Evolutionary conservation across 2,329 filamentous ascomycete genomes (phyloP).

Genomic region (Fusarium cicatricum): DNA sequence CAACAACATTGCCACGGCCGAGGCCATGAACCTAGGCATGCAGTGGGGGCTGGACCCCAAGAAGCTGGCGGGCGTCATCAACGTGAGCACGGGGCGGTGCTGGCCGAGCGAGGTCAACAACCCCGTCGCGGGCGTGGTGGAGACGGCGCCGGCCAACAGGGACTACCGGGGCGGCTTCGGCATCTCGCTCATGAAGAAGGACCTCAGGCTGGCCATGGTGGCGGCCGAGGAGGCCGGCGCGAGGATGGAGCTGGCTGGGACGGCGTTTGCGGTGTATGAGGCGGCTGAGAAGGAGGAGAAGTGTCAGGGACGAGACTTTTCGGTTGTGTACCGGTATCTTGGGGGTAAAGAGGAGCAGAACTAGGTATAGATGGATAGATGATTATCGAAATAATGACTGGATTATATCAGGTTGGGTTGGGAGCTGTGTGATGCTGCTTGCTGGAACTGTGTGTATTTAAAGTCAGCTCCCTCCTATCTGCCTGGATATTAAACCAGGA

Average conservation of each 20-base stretch:
- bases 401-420: too few relatives aligned
- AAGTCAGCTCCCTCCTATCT: too few relatives aligned
- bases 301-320: constrained; percentile 79
- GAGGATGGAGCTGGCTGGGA: constrained; percentile 68
- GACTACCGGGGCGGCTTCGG: constrained; percentile 84
- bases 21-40: constrained; percentile 73
- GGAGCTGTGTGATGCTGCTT: too few relatives aligned
- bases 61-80: constrained; percentile 85
- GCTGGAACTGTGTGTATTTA: too few relatives aligned
- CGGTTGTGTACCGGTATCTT: constrained; percentile 79
- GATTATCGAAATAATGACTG: background rate
- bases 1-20: constrained; percentile 80
- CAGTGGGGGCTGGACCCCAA: constrained; percentile 66
- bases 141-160: constrained; percentile 75
- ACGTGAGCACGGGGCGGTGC: constrained; percentile 91
- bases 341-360: constrained; percentile 57
- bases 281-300: constrained; percentile 66
- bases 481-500: too few relatives aligned
- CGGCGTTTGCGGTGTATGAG: constrained; percentile 73
- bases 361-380: background rate
- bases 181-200: constrained; percentile 82
- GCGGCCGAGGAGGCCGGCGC: constrained; percentile 75
- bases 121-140: constrained; percentile 85
- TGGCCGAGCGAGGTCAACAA: constrained; percentile 98
- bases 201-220: constrained; percentile 75